phyloP scores from a whole-genome alignment of 495 filamentous ascomycete species.

The Astrocystis sublimbata region DNA sequence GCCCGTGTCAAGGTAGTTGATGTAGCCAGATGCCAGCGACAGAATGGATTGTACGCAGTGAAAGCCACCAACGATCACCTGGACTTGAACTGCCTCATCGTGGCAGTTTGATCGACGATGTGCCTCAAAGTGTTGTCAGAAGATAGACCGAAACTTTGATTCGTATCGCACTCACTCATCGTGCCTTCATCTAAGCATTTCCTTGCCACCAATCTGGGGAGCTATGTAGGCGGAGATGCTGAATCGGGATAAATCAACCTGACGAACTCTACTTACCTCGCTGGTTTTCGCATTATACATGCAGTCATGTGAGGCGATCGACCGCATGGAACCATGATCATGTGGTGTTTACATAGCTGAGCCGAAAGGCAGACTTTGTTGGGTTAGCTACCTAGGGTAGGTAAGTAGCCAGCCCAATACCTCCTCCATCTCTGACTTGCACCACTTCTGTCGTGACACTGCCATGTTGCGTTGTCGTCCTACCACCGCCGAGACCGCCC shows the following conservation, averaged over 20 bases:
- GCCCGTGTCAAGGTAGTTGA: no score
- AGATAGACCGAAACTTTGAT: no score
- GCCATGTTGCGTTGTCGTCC: no score
- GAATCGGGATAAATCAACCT: constrained; percentile 4
- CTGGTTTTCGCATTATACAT: background rate
- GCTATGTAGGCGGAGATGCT: constrained; percentile 3
- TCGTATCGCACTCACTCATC: no score
- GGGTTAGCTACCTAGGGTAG: background rate
- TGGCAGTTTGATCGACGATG: no score
- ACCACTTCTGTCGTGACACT: no score
- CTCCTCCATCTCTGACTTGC: background rate
- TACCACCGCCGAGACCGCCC: no score
- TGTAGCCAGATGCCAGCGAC: no score
- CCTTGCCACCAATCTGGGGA: constrained; percentile 2
- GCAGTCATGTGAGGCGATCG: constrained; percentile 13
- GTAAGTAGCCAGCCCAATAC: background rate
- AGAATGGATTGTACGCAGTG: no score
- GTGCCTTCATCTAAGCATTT: no score
- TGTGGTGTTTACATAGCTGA: constrained; percentile 1
- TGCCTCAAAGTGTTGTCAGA: no score
- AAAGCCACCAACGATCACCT: background rate
- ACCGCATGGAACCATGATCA: constrained; percentile 18
- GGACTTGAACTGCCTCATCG: no score
- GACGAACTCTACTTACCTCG: background rate
- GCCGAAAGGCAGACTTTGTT: background rate